Evolutionary conservation across 441 rosid genomes (phyloP), one percentile per base, ranked within the genome.

Genomic region (Erodium texanum): DNA sequence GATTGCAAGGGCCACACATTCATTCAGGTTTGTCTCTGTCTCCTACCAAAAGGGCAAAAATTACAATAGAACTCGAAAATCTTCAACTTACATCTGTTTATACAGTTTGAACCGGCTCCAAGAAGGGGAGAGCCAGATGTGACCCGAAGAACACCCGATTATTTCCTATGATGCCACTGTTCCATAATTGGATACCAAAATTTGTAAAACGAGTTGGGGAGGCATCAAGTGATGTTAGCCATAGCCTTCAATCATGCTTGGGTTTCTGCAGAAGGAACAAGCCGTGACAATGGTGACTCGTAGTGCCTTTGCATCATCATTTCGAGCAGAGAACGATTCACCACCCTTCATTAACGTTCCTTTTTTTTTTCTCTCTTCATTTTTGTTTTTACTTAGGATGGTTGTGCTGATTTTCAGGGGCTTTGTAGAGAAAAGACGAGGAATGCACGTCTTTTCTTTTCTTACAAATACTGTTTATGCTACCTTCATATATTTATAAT

Each of bases 141-240:
- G 61, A 92, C 94, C 24, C 79, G 96, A 59, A 87, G 97, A 80
- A 89, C 97, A 69, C 96, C 97, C 12, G 97, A 92, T 80, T 92
- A 92, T 79, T 92, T 92, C 83, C 83, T 89, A 68, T 89, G 79
- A 89, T 77, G 72, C 66, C 71, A 12, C 48, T 32, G 3, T 3
- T 4, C 36, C 6, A 1, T 32, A 32, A 32, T 32, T 32, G 36
- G 36, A 32, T 32, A 32, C 36, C 36, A 1, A 7, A 32, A 32
- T 7, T 32, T 32, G 36, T 4, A 7, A 41, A 41, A 41, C 48
- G 11, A 41, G 15, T 2, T 12, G 15, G 48, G 48, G 48, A 41
- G 48, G 48, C 15, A 2, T 12, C 48, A 41, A 41, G 15, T 9
- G 48, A 41, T 41, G 48, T 41, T 41, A 41, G 15, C 2, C 48